These are phyloP conservation scores for Epichloe brachyelytri DNA, from an alignment of 2,329 filamentous ascomycete species.

Conservation along the genomic window DNA sequence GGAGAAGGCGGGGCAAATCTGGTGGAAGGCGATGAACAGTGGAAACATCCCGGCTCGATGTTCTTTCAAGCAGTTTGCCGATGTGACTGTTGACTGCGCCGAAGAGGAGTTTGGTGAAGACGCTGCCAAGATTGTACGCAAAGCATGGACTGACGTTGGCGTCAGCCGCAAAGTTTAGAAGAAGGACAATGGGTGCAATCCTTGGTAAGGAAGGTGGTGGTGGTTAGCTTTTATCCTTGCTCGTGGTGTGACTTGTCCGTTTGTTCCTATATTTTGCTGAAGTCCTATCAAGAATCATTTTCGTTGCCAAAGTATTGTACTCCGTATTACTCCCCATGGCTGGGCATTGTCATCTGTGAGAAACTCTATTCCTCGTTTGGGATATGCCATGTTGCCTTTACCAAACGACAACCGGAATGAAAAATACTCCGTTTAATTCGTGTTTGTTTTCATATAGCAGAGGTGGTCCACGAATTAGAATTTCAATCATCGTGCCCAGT, in stretches of 20 bases:
- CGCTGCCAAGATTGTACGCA: conserved; percentile 28
- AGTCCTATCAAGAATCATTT: background rate
- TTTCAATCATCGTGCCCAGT: no score
- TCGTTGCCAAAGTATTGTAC: no score
- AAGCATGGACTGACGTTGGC: conserved; percentile 36
- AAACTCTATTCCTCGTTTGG: no score
- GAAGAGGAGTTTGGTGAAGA: conserved; percentile 28
- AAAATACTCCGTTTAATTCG: no score
- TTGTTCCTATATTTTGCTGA: background rate
- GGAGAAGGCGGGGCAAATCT: conserved; percentile 40
- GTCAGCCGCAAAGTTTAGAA: conserved; percentile 18
- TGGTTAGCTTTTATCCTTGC: background rate
- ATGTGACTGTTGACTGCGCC: conserved; percentile 33
- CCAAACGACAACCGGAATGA: no score
- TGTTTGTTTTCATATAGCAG: no score
- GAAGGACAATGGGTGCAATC: conserved; percentile 4
- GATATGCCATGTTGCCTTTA: no score
- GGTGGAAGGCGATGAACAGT: conserved; percentile 36
- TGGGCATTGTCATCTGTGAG: no score
- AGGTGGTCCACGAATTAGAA: no score
- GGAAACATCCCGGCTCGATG: conserved; percentile 27
- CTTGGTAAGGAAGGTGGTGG: conserved; percentile 3
- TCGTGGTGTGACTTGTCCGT: background rate
- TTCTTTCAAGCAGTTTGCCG: conserved; percentile 35
- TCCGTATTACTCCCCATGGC: no score